Base-by-base conservation (phyloP, 306 rosid species). In the Spatholobus suberectus region DNA sequence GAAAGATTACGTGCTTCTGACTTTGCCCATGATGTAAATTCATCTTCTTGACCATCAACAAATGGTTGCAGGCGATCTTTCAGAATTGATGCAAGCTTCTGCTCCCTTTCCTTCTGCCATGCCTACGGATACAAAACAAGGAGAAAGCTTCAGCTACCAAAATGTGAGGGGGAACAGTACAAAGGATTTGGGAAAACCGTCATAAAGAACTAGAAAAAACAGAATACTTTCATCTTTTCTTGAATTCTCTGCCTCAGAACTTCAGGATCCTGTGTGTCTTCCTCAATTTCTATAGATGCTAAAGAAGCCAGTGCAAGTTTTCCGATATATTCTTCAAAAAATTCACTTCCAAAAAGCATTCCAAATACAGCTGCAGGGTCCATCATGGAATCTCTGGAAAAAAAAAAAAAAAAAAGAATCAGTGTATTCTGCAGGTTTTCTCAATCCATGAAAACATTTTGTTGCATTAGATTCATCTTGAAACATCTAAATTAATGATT, bases 291-390 rank as follows among this genome's bases (percentile, higher is more conserved):
- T 41, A 92, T 63, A 72, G 97, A 84, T 70, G 94, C 87, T 77
- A 94, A 52, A 68, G 89, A 77, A 78, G 97, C 96, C 85, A 94
- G 84, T 83, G 96, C 95, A 81, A 96, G 94, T 83, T 90, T 87
- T 67, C 99, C 99, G 52, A 94, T 86, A 84, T 90, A 96, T 52
- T 94, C 99, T 61, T 94, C 99, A 87, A 96, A 96, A 40, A 7
- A 69, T 8, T 96, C 99, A 55, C 96, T 96, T 82, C 99, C 99
- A 71, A 96, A 96, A 86, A 96, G 89, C 99, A 96, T 96, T 66
- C 99, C 99, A 73, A 96, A 96, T 74, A 96, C 99, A 68, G 94
- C 71, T 72, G 96, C 32, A 61, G 99, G 99, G 59, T 96, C 99
- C 72, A 96, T 77, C 98, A 96, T 92, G 84, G 89, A 76, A 10